A percentile compares a stretch with the other conserved stretches of the same genome.
These are phyloP conservation scores for Penicillium cosmopolitanum DNA, from an alignment of 495 filamentous ascomycete genomes.

Conservation along the genomic window DNA sequence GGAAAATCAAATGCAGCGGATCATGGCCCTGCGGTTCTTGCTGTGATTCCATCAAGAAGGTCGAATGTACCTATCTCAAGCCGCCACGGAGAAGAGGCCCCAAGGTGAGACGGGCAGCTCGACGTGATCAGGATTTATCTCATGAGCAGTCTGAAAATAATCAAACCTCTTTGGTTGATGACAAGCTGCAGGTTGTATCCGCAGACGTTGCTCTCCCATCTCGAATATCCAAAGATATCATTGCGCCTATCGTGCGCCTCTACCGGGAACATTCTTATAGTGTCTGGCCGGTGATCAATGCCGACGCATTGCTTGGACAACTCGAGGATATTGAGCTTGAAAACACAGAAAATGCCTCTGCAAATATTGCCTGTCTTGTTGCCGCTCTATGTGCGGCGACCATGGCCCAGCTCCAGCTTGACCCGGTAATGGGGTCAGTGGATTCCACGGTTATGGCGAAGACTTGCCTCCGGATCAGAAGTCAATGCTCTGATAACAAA, in stretches of 20 bases:
- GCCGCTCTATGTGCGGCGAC: conserved; percentile 39
- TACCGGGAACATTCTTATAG: conserved; percentile 35
- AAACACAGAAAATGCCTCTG: not conserved
- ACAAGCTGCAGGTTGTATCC: not conserved
- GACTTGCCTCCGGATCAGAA: conserved; percentile 29
- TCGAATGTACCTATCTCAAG: conserved; percentile 35
- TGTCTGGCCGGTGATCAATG: conserved; percentile 38
- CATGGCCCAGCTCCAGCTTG: conserved; percentile 38
- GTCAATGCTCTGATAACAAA: conserved; percentile 8
- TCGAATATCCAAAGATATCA: conserved; percentile 14
- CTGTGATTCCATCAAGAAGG: conserved; percentile 19
- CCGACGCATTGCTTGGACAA: conserved; percentile 19
- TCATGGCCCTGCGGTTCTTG: conserved; percentile 37
- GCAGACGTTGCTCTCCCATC: not conserved
- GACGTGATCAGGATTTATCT: not conserved
- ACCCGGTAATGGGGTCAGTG: conserved; percentile 16
- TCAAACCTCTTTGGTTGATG: not conserved
- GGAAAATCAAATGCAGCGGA: conserved; percentile 40
- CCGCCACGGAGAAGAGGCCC: conserved; percentile 35
- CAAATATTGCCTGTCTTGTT: conserved; percentile 22
- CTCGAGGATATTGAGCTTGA: conserved; percentile 22
- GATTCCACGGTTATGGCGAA: conserved; percentile 28
- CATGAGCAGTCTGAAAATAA: not conserved
- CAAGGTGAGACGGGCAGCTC: conserved; percentile 25
- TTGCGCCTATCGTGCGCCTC: conserved; percentile 23